Percentiles rank a stretch among this genome's conserved stretches.
phyloP scores from a whole-genome alignment of 345 rosid species.

The Populus ilicifolia region DNA sequence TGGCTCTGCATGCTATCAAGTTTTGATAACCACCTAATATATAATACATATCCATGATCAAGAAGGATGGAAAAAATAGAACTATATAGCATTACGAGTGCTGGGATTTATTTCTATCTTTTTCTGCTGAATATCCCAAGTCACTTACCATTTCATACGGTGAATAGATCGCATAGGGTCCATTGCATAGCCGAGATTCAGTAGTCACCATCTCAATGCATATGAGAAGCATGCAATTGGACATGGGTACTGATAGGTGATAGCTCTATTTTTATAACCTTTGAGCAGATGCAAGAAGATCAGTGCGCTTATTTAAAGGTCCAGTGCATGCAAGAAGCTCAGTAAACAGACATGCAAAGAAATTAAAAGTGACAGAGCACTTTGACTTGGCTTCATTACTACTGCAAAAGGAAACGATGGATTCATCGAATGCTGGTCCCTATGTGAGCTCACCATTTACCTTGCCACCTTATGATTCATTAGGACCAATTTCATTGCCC shows the following conservation, averaged over 20 bases:
- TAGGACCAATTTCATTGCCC: conserved; percentile 47
- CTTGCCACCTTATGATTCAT: conserved; percentile 55
- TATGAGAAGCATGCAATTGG: not conserved
- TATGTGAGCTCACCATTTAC: conserved; percentile 54
- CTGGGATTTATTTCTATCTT: not conserved
- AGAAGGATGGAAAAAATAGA: too few species aligned
- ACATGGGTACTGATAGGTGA: not conserved
- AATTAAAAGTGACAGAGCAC: conserved; percentile 35
- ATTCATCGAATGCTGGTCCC: conserved; percentile 43
- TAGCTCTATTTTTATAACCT: not conserved
- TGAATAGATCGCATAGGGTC: not conserved
- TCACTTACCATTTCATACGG: not conserved
- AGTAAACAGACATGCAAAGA: conserved; percentile 19
- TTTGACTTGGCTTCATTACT: conserved; percentile 40
- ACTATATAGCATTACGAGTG: not conserved
- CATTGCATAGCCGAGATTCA: not conserved
- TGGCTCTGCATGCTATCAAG: not conserved
- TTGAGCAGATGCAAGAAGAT: conserved; percentile 37
- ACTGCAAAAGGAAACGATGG: conserved; percentile 40
- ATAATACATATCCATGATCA: too few species aligned
- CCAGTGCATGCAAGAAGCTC: conserved; percentile 22
- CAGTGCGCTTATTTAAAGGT: conserved; percentile 8
- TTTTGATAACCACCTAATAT: too few species aligned
- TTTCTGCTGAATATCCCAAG: not conserved
- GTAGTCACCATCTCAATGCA: not conserved